phyloP scores from a whole-genome alignment of 352 stramenopile genomes.

The Phytophthora cajani region DNA sequence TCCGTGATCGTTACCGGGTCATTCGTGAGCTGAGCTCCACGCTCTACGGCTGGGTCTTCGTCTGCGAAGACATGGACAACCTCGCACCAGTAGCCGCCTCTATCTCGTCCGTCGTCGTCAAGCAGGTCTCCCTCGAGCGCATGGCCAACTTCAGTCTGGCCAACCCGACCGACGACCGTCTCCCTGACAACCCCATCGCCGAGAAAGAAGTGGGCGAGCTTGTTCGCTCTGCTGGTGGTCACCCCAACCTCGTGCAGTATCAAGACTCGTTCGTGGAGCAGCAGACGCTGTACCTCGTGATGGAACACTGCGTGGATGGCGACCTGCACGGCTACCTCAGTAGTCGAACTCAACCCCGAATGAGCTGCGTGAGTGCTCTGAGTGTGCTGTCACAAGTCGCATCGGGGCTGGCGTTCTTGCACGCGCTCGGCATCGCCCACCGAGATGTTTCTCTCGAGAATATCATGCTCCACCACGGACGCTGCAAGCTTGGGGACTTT shows the following conservation, averaged over 20 bases:
- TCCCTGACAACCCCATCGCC: constrained; percentile 46
- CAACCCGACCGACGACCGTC: constrained; percentile 21
- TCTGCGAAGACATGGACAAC: background rate
- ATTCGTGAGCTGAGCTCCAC: constrained; percentile 1
- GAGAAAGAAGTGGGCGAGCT: constrained; percentile 47
- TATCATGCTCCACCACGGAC: constrained; percentile 43
- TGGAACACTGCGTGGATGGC: constrained; percentile 47
- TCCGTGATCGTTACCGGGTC: constrained; percentile 12
- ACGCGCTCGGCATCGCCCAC: constrained; percentile 42
- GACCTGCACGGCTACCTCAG: constrained; percentile 48
- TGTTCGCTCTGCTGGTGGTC: constrained; percentile 42
- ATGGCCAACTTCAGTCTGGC: constrained; percentile 7
- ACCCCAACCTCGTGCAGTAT: constrained; percentile 57
- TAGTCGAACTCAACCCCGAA: constrained; percentile 14
- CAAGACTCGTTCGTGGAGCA: constrained; percentile 49
- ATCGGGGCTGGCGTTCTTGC: constrained; percentile 39
- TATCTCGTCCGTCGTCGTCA: constrained; percentile 42
- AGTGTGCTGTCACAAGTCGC: constrained; percentile 41
- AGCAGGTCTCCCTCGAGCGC: constrained; percentile 51
- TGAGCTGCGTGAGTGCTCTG: constrained; percentile 34
- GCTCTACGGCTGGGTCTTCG: constrained; percentile 1
- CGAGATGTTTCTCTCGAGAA: constrained; percentile 56
- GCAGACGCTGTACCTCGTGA: constrained; percentile 50
- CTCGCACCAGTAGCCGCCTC: background rate
- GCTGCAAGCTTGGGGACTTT: constrained; percentile 57